phyloP scores from a whole-genome alignment of 2,329 filamentous ascomycete genomes.

The Diaporthe citri region DNA sequence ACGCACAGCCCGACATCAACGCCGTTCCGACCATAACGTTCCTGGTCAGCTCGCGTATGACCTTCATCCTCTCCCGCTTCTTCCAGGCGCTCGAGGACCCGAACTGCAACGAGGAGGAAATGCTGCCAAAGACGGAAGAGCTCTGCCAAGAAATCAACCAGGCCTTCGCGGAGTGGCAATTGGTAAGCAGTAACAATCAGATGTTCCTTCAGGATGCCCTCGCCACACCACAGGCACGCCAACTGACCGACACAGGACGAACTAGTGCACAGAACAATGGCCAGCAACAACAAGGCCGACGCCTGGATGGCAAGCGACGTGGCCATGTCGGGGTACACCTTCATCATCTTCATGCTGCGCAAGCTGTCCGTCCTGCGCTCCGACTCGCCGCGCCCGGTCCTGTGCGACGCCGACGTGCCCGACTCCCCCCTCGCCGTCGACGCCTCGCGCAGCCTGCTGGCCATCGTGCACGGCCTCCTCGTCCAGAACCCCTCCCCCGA shows the following conservation, averaged over 20 bases:
- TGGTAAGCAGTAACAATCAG: background rate
- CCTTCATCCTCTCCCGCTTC: background rate
- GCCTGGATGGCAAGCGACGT: background rate
- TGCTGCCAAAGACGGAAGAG: background rate
- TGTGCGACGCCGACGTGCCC: background rate
- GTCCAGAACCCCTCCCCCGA: background rate
- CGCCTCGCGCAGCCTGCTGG: background rate
- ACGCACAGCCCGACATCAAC: background rate
- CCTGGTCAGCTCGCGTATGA: background rate
- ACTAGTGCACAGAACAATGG: background rate
- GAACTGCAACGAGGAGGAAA: background rate
- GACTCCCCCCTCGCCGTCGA: background rate
- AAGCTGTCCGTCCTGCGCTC: background rate
- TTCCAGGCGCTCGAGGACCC: background rate
- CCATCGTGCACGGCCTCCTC: background rate
- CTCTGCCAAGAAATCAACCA: background rate
- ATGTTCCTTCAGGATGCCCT: background rate
- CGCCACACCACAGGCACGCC: too few species aligned
- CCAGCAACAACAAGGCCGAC: background rate
- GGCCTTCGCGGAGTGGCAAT: background rate
- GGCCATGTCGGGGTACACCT: background rate
- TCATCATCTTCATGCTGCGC: background rate
- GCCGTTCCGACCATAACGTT: background rate
- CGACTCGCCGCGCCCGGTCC: background rate
- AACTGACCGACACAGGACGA: background rate